Evolutionary conservation across 2,329 filamentous ascomycete genomes (phyloP).

Genomic region (Arthrobotrys conoides): DNA sequence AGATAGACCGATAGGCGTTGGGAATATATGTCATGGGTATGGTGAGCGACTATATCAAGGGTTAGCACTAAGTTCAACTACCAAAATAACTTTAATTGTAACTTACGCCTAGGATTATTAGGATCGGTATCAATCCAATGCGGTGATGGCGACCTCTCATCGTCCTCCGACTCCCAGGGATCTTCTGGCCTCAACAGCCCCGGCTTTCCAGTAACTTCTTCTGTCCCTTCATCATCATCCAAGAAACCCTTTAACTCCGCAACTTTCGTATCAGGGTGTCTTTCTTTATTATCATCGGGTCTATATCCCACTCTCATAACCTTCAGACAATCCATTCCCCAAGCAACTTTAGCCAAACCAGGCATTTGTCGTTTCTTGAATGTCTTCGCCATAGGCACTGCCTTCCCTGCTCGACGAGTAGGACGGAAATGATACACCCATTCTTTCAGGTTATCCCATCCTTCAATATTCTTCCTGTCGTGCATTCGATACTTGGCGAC

Average conservation of each 20-base stretch:
- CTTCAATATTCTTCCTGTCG: conserved; percentile 68
- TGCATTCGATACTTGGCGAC: conserved; percentile 72
- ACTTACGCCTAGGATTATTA: conserved; percentile 52
- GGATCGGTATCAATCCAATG: conserved; percentile 55
- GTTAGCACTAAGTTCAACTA: not conserved
- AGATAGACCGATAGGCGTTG: conserved; percentile 71
- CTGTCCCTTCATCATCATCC: conserved; percentile 40
- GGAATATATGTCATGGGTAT: conserved; percentile 71
- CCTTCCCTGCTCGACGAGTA: conserved; percentile 70
- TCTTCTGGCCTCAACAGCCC: conserved; percentile 30
- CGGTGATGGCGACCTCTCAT: conserved; percentile 48
- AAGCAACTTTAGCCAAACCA: conserved; percentile 71
- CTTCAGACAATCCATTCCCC: conserved; percentile 72
- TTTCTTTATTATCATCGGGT: conserved; percentile 55
- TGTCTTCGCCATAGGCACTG: conserved; percentile 71
- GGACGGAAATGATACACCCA: conserved; percentile 71
- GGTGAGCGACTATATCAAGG: conserved; percentile 64
- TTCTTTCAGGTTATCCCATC: conserved; percentile 69
- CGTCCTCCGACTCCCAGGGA: conserved; percentile 29
- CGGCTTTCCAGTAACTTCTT: conserved; percentile 13
- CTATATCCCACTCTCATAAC: conserved; percentile 65
- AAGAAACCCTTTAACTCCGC: conserved; percentile 71
- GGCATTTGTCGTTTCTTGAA: conserved; percentile 71
- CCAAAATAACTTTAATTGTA: not conserved
- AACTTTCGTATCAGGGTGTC: conserved; percentile 67